Conservation (phyloP, 768 basidiomycete genomes). For the Tephrocybe sp. region DNA sequence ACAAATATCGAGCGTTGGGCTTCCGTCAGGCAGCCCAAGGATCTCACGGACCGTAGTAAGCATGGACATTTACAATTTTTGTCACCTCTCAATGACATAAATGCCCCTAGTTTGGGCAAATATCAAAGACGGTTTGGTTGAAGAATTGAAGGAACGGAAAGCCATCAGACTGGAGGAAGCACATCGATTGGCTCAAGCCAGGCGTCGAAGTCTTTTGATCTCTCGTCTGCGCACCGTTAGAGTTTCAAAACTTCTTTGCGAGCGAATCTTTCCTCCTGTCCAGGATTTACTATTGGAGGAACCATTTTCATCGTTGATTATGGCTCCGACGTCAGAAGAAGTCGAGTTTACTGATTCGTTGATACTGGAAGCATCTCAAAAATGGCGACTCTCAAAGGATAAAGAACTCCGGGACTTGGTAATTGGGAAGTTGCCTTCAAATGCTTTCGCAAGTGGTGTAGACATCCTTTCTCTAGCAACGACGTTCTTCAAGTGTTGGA, state of each 20-base stretch:
- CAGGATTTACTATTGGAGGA: not conserved
- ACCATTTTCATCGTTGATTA: not conserved
- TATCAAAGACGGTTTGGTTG: slow-evolving; percentile 1
- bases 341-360: not conserved
- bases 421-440: not conserved
- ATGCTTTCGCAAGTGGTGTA: not conserved
- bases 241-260: not conserved
- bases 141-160: not conserved
- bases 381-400: not conserved
- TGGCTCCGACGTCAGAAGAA: not conserved
- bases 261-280: not conserved
- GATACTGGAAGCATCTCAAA: not conserved
- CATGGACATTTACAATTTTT: too few relatives aligned
- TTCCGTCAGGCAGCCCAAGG: not conserved
- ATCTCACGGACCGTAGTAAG: slow-evolving; percentile 7
- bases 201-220: not conserved
- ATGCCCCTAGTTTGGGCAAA: slow-evolving; percentile 3
- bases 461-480: slow-evolving; percentile 6
- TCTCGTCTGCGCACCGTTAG: not conserved
- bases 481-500: slow-evolving; percentile 1
- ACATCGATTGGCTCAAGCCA: not conserved
- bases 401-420: not conserved
- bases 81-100: not conserved
- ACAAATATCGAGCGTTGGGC: not conserved
- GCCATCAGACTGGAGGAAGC: not conserved